phyloP scores from a whole-genome alignment of 495 filamentous ascomycete species.

The Aspergillus steynii region DNA sequence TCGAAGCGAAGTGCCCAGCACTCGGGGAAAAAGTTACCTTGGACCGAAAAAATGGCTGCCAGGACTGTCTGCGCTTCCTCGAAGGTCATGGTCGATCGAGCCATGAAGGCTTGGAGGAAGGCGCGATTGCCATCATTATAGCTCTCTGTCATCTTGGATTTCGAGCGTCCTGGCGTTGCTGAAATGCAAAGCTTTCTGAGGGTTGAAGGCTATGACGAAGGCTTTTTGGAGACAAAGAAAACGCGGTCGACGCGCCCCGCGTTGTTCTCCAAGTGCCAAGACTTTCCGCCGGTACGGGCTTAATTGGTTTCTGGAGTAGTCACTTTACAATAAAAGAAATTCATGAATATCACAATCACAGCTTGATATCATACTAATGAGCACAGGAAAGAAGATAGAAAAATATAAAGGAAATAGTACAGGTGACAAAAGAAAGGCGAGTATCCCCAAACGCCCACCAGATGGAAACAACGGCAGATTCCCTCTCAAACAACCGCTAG shows the following conservation, averaged over 20 bases:
- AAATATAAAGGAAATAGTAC: slow-evolving; percentile 16
- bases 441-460: slow-evolving; percentile 23
- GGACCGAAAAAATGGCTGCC: slow-evolving; percentile 68
- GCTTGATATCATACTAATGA: slow-evolving; percentile 25
- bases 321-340: background rate
- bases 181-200: background rate
- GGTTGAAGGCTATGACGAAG: background rate
- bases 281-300: background rate
- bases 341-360: slow-evolving; percentile 19
- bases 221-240: background rate
- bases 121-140: slow-evolving; percentile 77
- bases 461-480: background rate
- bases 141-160: slow-evolving; percentile 8
- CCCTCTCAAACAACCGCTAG: background rate
- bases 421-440: slow-evolving; percentile 16
- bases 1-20: too few species aligned
- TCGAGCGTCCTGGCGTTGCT: background rate
- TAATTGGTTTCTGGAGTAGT: background rate
- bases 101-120: slow-evolving; percentile 91
- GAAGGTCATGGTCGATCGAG: slow-evolving; percentile 72
- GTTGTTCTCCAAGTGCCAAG: background rate
- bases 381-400: slow-evolving; percentile 7
- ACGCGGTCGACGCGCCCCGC: background rate
- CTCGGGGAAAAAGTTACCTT: slow-evolving; percentile 30
- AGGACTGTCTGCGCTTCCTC: slow-evolving; percentile 70